Percentiles rank a stretch among this genome's conserved stretches.
Evolutionary conservation across 345 rosid species (phyloP).

Genomic region (Erodium maritimum): DNA sequence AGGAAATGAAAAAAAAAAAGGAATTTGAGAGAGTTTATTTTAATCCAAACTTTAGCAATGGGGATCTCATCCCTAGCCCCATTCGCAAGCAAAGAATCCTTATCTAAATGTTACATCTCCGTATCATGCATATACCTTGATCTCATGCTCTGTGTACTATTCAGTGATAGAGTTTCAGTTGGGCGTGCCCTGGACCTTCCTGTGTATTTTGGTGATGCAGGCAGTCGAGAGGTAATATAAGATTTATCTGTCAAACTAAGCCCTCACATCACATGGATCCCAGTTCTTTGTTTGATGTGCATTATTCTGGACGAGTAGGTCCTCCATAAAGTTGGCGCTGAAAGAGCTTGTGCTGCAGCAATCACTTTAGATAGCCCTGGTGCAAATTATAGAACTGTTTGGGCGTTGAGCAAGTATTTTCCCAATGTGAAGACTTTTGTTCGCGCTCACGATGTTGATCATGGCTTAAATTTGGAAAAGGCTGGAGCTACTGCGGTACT

Average conservation of each 20-base stretch:
- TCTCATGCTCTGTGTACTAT: slow-evolving; percentile 2
- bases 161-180: slow-evolving; percentile 87
- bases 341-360: slow-evolving; percentile 95
- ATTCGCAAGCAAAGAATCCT: no score
- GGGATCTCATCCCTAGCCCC: no score
- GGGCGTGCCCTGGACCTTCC: slow-evolving; percentile 97
- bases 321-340: slow-evolving; percentile 94
- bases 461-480: slow-evolving; percentile 88
- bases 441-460: slow-evolving; percentile 95
- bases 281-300: slow-evolving; percentile 11
- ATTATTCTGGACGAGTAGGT: slow-evolving; percentile 34
- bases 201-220: slow-evolving; percentile 94
- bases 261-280: neutral
- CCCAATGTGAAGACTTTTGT: slow-evolving; percentile 95
- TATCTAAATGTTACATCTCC: no score
- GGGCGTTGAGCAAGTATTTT: slow-evolving; percentile 95
- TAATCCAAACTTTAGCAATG: no score
- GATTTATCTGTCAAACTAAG: neutral
- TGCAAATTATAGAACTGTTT: slow-evolving; percentile 96
- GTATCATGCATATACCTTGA: neutral
- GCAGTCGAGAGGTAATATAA: slow-evolving; percentile 80
- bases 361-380: slow-evolving; percentile 92
- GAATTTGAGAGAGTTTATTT: no score
- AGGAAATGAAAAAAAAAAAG: no score
- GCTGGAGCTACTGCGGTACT: slow-evolving; percentile 94